A percentile compares a stretch with the other conserved stretches of the same genome.
Evolutionary conservation across 1,284 basidiomycete genomes (phyloP).

Genomic region (Ustilago curta): DNA sequence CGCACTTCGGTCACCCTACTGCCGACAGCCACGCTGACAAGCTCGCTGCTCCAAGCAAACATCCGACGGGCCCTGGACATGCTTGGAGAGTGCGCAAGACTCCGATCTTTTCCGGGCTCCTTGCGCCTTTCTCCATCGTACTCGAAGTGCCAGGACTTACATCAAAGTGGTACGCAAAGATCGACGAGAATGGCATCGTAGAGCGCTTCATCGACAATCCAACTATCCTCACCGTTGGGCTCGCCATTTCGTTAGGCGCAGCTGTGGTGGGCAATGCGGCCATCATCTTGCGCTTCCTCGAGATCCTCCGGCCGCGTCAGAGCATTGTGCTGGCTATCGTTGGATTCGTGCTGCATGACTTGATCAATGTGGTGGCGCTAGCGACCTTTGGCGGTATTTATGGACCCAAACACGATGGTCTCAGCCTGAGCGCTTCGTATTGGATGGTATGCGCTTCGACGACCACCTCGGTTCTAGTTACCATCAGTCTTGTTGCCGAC

Average conservation of each 20-base stretch:
- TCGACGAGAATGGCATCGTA: constrained; percentile 17
- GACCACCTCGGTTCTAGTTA: constrained; percentile 77
- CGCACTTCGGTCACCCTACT: neutral
- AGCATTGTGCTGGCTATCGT: constrained; percentile 77
- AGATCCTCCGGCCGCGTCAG: constrained; percentile 54
- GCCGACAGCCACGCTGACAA: neutral
- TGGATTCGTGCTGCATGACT: constrained; percentile 75
- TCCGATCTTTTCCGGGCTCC: constrained; percentile 74
- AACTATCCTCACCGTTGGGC: constrained; percentile 75
- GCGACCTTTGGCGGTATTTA: constrained; percentile 77
- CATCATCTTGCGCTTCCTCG: constrained; percentile 79
- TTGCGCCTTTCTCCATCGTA: constrained; percentile 82
- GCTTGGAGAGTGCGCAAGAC: constrained; percentile 47
- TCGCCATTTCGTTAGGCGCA: constrained; percentile 78
- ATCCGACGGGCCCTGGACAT: constrained; percentile 1
- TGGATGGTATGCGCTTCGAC: constrained; percentile 86
- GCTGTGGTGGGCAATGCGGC: constrained; percentile 79
- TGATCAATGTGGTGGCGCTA: constrained; percentile 78
- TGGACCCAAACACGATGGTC: constrained; percentile 74
- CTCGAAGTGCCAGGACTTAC: constrained; percentile 72
- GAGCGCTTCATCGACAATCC: constrained; percentile 55
- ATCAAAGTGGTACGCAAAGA: constrained; percentile 58
- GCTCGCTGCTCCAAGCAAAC: neutral
- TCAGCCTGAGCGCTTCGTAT: constrained; percentile 73
- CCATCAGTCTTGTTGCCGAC: constrained; percentile 78